A percentile compares a stretch with the other conserved stretches of the same genome.
These are phyloP conservation scores for Carpinus fangiana DNA, from an alignment of 306 rosid genomes.

Conservation along the genomic window DNA sequence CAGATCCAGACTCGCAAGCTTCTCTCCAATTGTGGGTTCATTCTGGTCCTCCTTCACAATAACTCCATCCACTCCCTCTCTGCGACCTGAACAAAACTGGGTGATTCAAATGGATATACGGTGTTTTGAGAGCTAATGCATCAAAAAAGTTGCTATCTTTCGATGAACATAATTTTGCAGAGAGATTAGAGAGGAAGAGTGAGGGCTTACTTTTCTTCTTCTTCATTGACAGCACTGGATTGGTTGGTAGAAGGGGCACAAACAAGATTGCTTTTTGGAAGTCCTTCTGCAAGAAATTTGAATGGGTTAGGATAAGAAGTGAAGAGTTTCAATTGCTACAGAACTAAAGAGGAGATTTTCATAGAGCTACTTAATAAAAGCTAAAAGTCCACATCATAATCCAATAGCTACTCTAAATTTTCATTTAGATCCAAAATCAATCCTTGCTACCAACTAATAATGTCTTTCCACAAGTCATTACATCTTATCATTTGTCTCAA, in stretches of 20 bases:
- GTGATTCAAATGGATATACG: not conserved
- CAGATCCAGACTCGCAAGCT: constrained; percentile 61
- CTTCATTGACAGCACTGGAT: not conserved
- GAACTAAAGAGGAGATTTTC: not conserved
- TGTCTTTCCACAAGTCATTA: not conserved
- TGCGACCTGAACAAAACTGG: constrained; percentile 29
- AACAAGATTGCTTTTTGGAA: not conserved
- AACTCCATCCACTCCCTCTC: constrained; percentile 49
- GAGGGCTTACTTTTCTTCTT: not conserved
- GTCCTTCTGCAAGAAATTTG: not conserved
- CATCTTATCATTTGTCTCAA: not conserved
- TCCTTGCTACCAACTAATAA: not conserved
- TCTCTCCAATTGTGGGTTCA: constrained; percentile 88
- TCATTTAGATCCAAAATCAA: not conserved
- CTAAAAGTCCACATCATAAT: not conserved
- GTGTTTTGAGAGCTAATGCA: not conserved
- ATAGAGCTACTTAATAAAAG: not conserved
- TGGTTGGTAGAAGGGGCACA: not conserved
- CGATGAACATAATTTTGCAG: not conserved
- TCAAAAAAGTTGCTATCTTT: not conserved
- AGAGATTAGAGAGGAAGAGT: not conserved
- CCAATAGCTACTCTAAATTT: not conserved
- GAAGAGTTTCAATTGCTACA: not conserved
- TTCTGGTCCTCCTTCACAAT: constrained; percentile 46
- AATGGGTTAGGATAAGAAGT: not conserved